phyloP scores from a whole-genome alignment of 768 basidiomycete genomes.

The Tulasnella sp. region DNA sequence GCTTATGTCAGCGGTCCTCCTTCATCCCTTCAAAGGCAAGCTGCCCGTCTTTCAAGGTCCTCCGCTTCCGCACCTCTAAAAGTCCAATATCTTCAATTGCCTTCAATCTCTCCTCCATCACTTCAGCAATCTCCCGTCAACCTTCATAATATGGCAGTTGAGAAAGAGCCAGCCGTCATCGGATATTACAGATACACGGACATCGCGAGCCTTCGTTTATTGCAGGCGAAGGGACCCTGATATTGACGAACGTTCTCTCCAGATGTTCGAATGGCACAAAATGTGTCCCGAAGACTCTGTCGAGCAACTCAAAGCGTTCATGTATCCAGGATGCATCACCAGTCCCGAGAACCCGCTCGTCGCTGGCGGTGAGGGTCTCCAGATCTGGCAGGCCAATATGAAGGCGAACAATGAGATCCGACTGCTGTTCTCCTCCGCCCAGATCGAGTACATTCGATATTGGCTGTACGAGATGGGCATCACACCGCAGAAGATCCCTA shows the following conservation, averaged over 20 bases:
- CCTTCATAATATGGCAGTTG: not conserved
- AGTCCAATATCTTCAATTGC: not conserved
- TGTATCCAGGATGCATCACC: conserved; percentile 59
- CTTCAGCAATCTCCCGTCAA: not conserved
- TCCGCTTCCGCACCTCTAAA: not conserved
- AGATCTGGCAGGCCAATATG: conserved; percentile 54
- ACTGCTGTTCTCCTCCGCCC: conserved; percentile 71
- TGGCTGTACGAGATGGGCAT: conserved; percentile 68
- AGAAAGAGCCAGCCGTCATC: not conserved
- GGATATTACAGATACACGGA: conserved; percentile 53
- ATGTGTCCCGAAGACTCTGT: conserved; percentile 44
- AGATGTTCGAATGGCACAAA: conserved; percentile 23
- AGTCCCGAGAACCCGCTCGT: conserved; percentile 64
- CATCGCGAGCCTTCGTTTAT: conserved; percentile 30
- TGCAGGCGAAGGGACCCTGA: not conserved
- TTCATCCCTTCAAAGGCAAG: not conserved
- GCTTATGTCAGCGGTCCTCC: not conserved
- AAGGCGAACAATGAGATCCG: conserved; percentile 54
- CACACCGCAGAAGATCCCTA: conserved; percentile 49
- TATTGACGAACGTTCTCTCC: not conserved
- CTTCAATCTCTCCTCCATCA: not conserved
- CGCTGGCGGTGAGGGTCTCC: conserved; percentile 51
- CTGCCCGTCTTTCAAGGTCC: not conserved
- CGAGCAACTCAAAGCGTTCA: conserved; percentile 49
- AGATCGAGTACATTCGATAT: conserved; percentile 76